Evolutionary conservation across 2,329 filamentous ascomycete genomes (phyloP), one percentile per base, ranked within the genome.

Genomic region (Fusarium sp.): DNA sequence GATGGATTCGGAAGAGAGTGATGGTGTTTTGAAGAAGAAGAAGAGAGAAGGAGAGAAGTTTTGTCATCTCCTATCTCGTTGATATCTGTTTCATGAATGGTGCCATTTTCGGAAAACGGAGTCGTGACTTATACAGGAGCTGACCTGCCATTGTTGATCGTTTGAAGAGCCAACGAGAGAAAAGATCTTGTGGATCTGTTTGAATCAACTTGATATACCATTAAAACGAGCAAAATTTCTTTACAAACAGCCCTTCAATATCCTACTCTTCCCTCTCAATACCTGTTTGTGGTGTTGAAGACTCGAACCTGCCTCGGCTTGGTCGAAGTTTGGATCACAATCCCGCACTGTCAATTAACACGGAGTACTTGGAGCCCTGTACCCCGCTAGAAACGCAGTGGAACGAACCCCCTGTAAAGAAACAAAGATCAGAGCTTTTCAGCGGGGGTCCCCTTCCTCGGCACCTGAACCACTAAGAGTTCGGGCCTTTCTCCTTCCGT

Each of bases 361-460:
- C 60, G 34, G 22, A 29, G 35, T 58, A 62, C 47, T 38, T 45
- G 45, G 37, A 22, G 37, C 22, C 71, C 62, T 59, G 71, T 74
- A 73, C 71, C 71, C 71, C 71, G 71, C 71, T 74, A 66, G 50
- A 59, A 72, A 42, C 22, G 22, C 58, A 56, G 58, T 52, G 63
- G 67, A 58, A 31, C 22, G 38, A 1, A 14, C 42, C 70, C 47
- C 75, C 62, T 73, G 69, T 71, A 70, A 62, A 40, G 52, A 71
- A 73, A 42, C 54, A 58, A n/a, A 58, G 61, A 58, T 69, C 56
- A 34, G 57, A 64, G 59, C 60, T 70, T 73, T 71, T 58, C 42
- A 70, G 73, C 73, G 75, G 76, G 10, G 62, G n/a, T n/a, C 11
- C 18, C 13, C 29, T 29, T 29, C 29, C 4, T 27, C 45, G 40